Evolutionary conservation across 345 rosid genomes (phyloP), one percentile per base, ranked within the genome.

Genomic region (Bretschneidera sinensis): DNA sequence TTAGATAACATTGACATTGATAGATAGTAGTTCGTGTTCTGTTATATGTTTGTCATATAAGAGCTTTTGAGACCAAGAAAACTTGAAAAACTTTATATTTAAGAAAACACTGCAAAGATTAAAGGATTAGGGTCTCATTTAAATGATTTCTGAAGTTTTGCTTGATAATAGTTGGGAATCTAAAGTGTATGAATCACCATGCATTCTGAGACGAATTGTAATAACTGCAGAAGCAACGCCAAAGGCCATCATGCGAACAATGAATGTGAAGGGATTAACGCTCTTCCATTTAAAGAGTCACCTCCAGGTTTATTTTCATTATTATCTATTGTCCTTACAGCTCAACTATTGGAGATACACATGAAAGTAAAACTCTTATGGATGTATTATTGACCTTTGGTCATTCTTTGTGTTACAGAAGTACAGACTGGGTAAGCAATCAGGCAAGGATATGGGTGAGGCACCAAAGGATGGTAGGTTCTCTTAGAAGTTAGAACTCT

Each of bases 281-380:
- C 94, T 91, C 73, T 91, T 85, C 73, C 97, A 91, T 68, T 73
- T 91, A 61, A 91, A 91, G 82, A 85, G 94, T 72, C 96, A 88
- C 74, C 96, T 91, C 57, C 96, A 91, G 97, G 97, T 89, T 60
- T 51, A n/a, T 47, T 22, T 56, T 51, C 57, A 31, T 59, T 68
- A 48, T 58, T 64, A 20, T 62, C 51, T 56, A 23, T 57, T 55
- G 50, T 69, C 22, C 20, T 43, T 17, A 2, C 39, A 2, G 8
- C 48, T 48, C 16, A 51, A 13, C 14, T 11, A 21, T n/a, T 51
- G 1, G 16, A 51, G 2, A 7, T 51, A 13, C 5, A 51, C 14
- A 51, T 11, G 24, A 18, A 51, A 13, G 2, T 57, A 20, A 54
- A 21, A 22, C 52, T 21, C 39, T 51, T 10, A 31, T 60, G 10